Evolutionary conservation across 2,329 filamentous ascomycete species (phyloP), one percentile per base, ranked within the genome.

Genomic region (Microdochium bolleyi): DNA sequence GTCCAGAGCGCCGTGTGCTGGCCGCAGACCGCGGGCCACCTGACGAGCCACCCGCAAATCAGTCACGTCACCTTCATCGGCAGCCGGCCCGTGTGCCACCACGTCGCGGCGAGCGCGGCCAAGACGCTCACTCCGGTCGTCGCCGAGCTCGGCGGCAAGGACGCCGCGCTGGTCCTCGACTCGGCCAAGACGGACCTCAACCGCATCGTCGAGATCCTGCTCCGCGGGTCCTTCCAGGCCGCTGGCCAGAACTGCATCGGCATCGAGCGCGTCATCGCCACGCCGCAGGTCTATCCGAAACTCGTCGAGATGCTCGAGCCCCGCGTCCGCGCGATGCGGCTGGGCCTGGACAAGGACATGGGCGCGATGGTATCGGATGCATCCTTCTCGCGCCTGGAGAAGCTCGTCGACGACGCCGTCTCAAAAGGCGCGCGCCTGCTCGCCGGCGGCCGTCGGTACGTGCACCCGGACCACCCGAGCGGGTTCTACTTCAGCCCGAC

Each of bases 201-300:
- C 3, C 83, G 87, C 44, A 85, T 97, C 50, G 80, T 82, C 38
- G 88, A 91, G 56, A 87, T 95, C 57, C 81, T 97, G 56, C 85
- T 99, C 73, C 84, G 94, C 51, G 94, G 92, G 51, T 90, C 89
- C 10, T 99, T 97, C 72, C 94, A 99, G 70, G 91, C 91, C 51
- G 87, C 91, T 16, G 94, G 94, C 1, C 94, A 99, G 70, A 99
- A 99, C 73, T 99, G 94, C 71, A 92, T 99, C 64, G 94, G 94
- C 52, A 92, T 96, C 60, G 94, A 99, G 73, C 88, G 94, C 53
- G 85, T 97, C 64, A 85, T 97, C 60, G 89, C 87, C 24, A 79
- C 88, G 16, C 85, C 89, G 1, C 75, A 73, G n/a, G 78, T 89
- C 51, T 95, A 97, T 73, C 77, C 87, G 56, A 75, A 76, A 53